Evolutionary conservation across 129 eudicot species (phyloP), one percentile per base, ranked within the genome.

Genomic region (Escallonia rubra): DNA sequence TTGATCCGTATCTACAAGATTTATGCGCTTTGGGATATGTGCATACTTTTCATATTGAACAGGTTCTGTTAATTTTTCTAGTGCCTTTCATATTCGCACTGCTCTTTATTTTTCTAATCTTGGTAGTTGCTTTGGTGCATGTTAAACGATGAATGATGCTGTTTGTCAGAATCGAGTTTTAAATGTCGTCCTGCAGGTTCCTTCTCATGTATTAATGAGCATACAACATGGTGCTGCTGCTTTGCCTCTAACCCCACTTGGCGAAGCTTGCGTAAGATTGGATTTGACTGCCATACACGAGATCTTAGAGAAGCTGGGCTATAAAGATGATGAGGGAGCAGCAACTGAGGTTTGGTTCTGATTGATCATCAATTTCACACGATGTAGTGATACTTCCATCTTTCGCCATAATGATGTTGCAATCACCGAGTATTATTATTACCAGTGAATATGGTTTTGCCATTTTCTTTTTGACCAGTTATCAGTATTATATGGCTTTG

Each of bases 241-340:
- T 73, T 44, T 69, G 63, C 74, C 91, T 73, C 72, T 81, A 45
- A 74, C 96, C 49, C 81, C 96, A 5, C 87, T 92, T 38, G 96
- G 98, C 4, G 98, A 92, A 75, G 98, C 98, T 59, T 88, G 96
- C 74, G 55, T 85, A 59, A 79, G 95, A 84, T 79, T 16, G 83
- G 98, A 92, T 83, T 83, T 88, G 73, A 92, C 98, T 53, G 95
- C 98, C 70, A 83, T 88, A 48, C 96, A 92, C 55, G 98, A 88
- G 81, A 82, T 92, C 73, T 63, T 92, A 68, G 96, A 92, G 78
- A 86, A 73, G 52, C 80, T 86, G 59, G 89, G 85, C 14, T 92
- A 92, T 77, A 92, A 88, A 84, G 98, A 92, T 64, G 98, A 88
- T 4, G 96, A 92, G 69, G 98, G 96, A 71, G 80, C 96, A 69